Base-by-base conservation (phyloP, 805 yeast species). In the Cephaloascus albidus region DNA sequence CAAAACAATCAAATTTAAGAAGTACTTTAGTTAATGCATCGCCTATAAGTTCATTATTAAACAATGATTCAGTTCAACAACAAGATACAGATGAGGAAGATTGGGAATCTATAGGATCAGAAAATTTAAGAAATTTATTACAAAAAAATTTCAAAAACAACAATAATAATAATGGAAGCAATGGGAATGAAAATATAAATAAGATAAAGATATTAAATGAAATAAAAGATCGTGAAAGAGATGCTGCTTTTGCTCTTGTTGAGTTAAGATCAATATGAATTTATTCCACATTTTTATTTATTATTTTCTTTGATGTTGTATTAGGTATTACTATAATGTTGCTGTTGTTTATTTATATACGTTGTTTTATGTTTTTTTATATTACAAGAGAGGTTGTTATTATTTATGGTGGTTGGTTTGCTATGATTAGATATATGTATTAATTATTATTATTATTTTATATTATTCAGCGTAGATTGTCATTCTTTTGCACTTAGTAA, bases 51-150 rank as follows among this genome's bases (percentile, higher is more conserved):
- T 18, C 18, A 18, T 17, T 35, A 18, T 19, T 33, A 36, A n/a
- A 23, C 40, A 3, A 38, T 30, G 23, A 15, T 10, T 23, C 28
- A 8, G 12, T 12, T 36, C 49, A 50, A 18, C 65, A 58, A 38
- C 72, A 79, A 35, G 95, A 86, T 52, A 90, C 98, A 0, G 98
- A 90, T 58, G 97, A 90, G 54, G 98, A 90, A 59, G 97, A 90
- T 59, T 90, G 98, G 98, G 84, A 80, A 45, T 63, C 87, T 0
- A 81, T 89, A 39, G 97, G 97, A 1, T 88, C 96, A 0, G 81
- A 74, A 31, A 65, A 76, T 34, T 63, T 87, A 40, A 63, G 85
- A 36, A 61, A 51, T 43, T 48, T 54, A 14, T 34, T 40, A 40
- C 38, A 36, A 39, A 36, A 37, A 40, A 12, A 34, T 31, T 15